These are phyloP conservation scores for Persicaria tinctoria DNA, from an alignment of 148 eudicot genomes.

Conservation along the genomic window DNA sequence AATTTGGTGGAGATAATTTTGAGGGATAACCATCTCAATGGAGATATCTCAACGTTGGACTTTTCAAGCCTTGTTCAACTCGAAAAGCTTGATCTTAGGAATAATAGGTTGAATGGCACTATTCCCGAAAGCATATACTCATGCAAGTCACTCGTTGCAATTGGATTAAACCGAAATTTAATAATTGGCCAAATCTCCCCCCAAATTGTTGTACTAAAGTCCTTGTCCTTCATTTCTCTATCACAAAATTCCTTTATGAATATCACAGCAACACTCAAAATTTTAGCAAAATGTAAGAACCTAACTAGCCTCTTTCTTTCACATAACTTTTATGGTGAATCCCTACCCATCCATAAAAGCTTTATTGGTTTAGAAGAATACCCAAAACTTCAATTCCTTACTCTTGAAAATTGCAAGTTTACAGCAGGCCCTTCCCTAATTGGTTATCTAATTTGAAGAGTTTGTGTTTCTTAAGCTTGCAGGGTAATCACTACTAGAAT, in stretches of 20 bases:
- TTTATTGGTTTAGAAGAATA: neutral
- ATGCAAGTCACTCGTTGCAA: neutral
- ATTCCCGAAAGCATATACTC: slow-evolving; percentile 5
- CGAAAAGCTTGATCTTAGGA: neutral
- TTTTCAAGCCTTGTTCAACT: neutral
- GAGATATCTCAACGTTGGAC: no score
- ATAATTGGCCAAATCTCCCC: neutral
- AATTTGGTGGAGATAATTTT: no score
- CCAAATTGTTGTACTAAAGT: neutral
- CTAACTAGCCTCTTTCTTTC: neutral
- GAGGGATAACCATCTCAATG: no score
- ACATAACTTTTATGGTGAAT: neutral
- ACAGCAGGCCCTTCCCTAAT: neutral
- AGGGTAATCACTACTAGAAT: no score
- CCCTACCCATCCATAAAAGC: neutral
- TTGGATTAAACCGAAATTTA: neutral
- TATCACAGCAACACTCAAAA: neutral
- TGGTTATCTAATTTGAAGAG: slow-evolving; percentile 2
- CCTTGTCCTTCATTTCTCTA: neutral
- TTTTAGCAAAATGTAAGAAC: neutral
- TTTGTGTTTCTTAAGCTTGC: no score
- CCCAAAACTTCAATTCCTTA: neutral
- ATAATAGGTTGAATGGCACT: neutral
- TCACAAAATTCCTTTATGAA: neutral
- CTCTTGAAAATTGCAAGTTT: neutral